phyloP scores from a whole-genome alignment of 2,329 filamentous ascomycete genomes.

The Akanthomyces dipterigenus region DNA sequence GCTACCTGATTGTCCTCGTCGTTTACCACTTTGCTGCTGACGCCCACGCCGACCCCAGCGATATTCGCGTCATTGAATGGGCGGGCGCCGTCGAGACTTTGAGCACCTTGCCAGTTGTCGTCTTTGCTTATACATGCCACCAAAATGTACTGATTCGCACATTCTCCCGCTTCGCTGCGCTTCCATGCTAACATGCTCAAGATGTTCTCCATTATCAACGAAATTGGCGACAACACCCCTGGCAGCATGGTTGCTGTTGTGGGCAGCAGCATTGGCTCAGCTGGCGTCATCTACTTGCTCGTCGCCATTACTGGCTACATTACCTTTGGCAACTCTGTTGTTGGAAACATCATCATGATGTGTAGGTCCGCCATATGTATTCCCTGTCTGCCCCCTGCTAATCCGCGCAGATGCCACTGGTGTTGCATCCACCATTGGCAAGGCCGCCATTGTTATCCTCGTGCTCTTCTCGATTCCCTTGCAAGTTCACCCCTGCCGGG shows the following conservation, averaged over 20 bases:
- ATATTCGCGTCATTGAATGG: constrained; percentile 71
- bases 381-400: constrained; percentile 12
- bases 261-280: constrained; percentile 75
- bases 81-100: constrained; percentile 71
- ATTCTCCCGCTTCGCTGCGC: not conserved
- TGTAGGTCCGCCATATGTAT: constrained; percentile 47
- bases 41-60: constrained; percentile 63
- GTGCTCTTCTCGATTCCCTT: constrained; percentile 96
- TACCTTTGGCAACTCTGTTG: constrained; percentile 84
- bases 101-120: constrained; percentile 85
- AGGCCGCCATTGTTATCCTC: constrained; percentile 89
- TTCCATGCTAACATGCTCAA: constrained; percentile 33
- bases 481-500: constrained; percentile 91
- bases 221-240: constrained; percentile 80
- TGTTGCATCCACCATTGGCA: constrained; percentile 81
- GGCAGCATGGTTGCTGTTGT: constrained; percentile 70
- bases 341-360: constrained; percentile 91
- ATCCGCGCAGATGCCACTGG: constrained; percentile 30
- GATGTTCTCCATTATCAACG: constrained; percentile 99
- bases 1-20: constrained; percentile 86
- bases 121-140: constrained; percentile 99
- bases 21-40: constrained; percentile 88
- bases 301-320: constrained; percentile 94
- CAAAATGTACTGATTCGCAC: constrained; percentile 62
- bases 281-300: constrained; percentile 79